phyloP scores from a whole-genome alignment of 768 basidiomycete species.

The Lactarius tabidus region DNA sequence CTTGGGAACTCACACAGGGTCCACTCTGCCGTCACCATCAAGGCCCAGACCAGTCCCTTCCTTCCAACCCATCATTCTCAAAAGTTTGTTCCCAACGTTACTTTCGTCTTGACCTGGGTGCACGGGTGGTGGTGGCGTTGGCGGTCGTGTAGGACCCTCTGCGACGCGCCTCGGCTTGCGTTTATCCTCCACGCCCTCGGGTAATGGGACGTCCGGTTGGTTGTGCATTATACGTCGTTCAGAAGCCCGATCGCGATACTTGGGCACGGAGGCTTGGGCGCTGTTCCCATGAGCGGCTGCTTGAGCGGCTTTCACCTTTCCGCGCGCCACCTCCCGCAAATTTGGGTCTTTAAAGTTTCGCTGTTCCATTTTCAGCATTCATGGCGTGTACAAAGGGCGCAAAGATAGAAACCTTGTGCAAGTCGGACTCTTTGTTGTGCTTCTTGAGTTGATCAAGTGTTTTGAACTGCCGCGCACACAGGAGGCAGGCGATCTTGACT shows the following conservation, averaged over 20 bases:
- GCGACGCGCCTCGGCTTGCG: constrained; percentile 46
- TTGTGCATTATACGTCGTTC: constrained; percentile 89
- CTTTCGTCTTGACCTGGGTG: constrained; percentile 75
- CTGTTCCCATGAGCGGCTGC: constrained; percentile 34
- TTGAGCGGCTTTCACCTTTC: constrained; percentile 52
- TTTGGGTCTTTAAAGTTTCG: constrained; percentile 78
- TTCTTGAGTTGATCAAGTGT: constrained; percentile 76
- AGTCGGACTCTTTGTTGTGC: constrained; percentile 89
- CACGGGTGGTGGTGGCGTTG: constrained; percentile 56
- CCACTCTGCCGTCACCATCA: constrained; percentile 77
- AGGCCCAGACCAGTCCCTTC: constrained; percentile 85
- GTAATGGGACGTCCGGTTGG: constrained; percentile 80
- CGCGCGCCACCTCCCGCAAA: constrained; percentile 67
- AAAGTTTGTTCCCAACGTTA: constrained; percentile 87
- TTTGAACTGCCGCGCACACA: constrained; percentile 95
- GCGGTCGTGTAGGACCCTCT: constrained; percentile 59
- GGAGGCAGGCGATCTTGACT: constrained; percentile 69
- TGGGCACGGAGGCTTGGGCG: constrained; percentile 47
- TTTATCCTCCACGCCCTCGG: constrained; percentile 43
- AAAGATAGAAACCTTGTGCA: constrained; percentile 77
- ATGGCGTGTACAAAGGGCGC: neutral
- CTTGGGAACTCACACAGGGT: constrained; percentile 65
- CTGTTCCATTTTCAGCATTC: constrained; percentile 41
- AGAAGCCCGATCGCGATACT: constrained; percentile 93
- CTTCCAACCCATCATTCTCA: constrained; percentile 99